Evolutionary conservation across 1,284 basidiomycete species (phyloP).

Genomic region (Gomphus bonarii): DNA sequence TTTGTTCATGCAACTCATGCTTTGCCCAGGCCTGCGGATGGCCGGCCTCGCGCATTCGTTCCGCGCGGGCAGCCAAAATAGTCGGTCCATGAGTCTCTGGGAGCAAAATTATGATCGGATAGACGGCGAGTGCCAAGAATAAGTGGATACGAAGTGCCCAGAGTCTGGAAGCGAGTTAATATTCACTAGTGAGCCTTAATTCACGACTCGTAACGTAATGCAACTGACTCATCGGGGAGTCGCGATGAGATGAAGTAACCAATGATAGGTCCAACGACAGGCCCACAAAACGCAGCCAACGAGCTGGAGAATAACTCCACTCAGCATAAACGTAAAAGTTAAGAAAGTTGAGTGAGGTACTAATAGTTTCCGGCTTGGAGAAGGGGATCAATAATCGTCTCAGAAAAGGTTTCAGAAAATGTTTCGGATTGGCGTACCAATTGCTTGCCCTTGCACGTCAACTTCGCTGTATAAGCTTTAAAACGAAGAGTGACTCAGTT

Average conservation of each 20-base stretch:
- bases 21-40: slow-evolving; percentile 16
- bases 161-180: slow-evolving; percentile 12
- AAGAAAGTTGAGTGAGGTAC: not conserved
- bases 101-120: slow-evolving; percentile 18
- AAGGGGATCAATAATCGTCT: not conserved
- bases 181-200: not conserved
- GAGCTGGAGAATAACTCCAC: slow-evolving; percentile 5
- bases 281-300: slow-evolving; percentile 17
- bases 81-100: slow-evolving; percentile 21
- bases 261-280: slow-evolving; percentile 17
- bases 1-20: slow-evolving; percentile 17
- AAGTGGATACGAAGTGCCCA: slow-evolving; percentile 22
- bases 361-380: not conserved
- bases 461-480: not conserved
- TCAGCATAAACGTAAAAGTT: not conserved
- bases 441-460: not conserved
- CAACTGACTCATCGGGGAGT: slow-evolving; percentile 14
- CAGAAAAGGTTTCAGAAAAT: not conserved
- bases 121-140: slow-evolving; percentile 17
- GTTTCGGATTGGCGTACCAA: not conserved
- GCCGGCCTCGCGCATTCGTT: slow-evolving; percentile 15
- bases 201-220: not conserved
- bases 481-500: not conserved
- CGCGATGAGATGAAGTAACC: slow-evolving; percentile 20
- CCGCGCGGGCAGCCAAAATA: slow-evolving; percentile 17